Evolutionary conservation across 352 stramenopile genomes (phyloP), one percentile per base, ranked within the genome.

Genomic region (Aphanomyces cochlioides): DNA sequence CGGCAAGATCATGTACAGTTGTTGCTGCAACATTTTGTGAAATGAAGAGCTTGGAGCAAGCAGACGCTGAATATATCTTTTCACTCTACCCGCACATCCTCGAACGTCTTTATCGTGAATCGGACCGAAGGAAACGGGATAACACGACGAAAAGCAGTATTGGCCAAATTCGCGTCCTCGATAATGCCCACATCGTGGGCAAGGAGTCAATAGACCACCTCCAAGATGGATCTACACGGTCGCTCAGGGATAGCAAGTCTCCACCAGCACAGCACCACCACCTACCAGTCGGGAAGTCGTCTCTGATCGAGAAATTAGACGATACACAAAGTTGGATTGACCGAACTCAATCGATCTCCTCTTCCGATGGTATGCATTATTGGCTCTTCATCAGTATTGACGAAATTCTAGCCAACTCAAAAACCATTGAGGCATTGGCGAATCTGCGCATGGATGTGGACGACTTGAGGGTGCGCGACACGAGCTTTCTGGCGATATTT

Each of bases 151-250:
- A 82, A 66, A 76, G 75, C 21, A 78, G 74, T 8, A 65, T 87
- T 12, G 83, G 79, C 70, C 84, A 83, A 56, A 78, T 89, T 19
- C 84, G 85, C 56, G 77, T 89, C n/a, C 76, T 89, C n/a, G 81
- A 89, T 58, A 89, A 89, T 13, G 78, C 78, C 1, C 81, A 89
- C 57, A 77, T 77, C 15, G 79, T 89, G 5, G 78, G 86, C 36
- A 78, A 85, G 54, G 85, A 75, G 47, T 79, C 75, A 41, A 83
- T 89, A 40, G 78, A 83, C 41, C 74, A 89, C 13, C 68, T 66
- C 54, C n/a, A 12, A 13, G 19, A 13, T 41, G 36, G 3, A 17
- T 19, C 10, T 12, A 40, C 13, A n/a, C 17, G 54, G 34, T 61
- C 54, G 17, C 12, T 39, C 6, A 28, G 54, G 10, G 54, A 61